Evolutionary conservation across 768 basidiomycete species (phyloP), one percentile per base, ranked within the genome.

Genomic region (Termitomyces sp.): DNA sequence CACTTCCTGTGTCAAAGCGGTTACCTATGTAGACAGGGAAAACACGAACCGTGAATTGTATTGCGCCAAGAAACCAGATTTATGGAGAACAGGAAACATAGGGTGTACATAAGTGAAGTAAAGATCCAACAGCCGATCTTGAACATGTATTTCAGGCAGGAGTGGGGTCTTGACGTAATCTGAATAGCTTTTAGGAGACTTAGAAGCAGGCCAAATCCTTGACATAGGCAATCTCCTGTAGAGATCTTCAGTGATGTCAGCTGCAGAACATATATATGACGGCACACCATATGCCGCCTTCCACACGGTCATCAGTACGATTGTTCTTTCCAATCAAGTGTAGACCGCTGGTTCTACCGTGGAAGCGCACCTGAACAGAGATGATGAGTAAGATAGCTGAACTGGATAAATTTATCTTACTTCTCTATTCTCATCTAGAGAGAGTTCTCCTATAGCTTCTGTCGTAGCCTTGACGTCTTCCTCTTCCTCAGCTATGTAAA

Each of bases 31-130:
- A 36, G 33, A 58, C 18, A 8, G 5, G 16, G 33, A 36, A 58
- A 62, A 26, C 53, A 35, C 72, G 63, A 62, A 84, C 85, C 79
- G 79, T 16, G 73, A 70, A 40, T 76, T 72, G 66, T 83, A 93
- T 60, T 88, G 85, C 18, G 79, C 70, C 62, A 89, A 67, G 69
- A 94, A 92, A 22, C 81, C 79, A 13, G 70, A 72, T 70, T 86
- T 89, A 70, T 90, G 83, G n/a, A 94, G 71, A 47, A 94, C 77
- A 7, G 93, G 94, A 64, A 90, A 89, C 53, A 85, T 77, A 6
- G 93, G 92, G 63, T 95, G 92, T 32, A 89, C 85, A 65, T 92
- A 88, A 11, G 82, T 82, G 71, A 94, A 94, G 69, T 91, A 95
- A 8, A 92, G 73, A 33, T 82, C 79, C 51, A 94, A 68, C 4